Base-by-base conservation (phyloP, 2,329 filamentous ascomycete species). In the Proliferodiscus dingleyae region DNA sequence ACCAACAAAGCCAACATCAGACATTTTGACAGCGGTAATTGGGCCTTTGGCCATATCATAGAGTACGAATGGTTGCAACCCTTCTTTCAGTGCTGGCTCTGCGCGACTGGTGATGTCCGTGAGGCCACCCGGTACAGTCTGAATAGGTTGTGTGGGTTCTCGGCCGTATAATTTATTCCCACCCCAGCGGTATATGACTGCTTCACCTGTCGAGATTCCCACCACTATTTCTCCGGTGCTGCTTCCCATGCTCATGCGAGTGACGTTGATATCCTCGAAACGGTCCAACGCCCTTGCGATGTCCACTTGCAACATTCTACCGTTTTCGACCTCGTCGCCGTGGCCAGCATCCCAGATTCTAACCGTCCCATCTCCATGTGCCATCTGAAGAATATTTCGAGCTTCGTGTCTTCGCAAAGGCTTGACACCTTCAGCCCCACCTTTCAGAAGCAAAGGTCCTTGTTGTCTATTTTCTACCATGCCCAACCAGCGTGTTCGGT, bases 341-440 rank as follows among this genome's bases (percentile, higher is more conserved):
- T 95, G 87, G 0, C 93, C 93, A 16, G 85, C 80, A 66, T 98
- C 93, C 89, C 90, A 98, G 5, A 97, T 72, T 24, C 90, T 77
- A n/a, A 98, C 74, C 0, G 87, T 94, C 43, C 90, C 89, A 66
- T 98, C 93, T 3, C 85, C 89, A 64, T 98, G 91, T 0, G 89
- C 85, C 4, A 87, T 88, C 50, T 91, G 85, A 5, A 95, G 77
- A 36, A 97, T 79, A 46, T 89, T 95, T 38, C 93, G 80, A 50
- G 83, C 77, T 60, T 95, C 89, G 56, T 87, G 90, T 51, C 87
- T 74, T 58, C 88, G 87, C 32, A 87, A 71, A 5, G 83, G 80
- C 52, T 81, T 80, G 4, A 75, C 73, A 2, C 78, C 83, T 62
- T 87, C 83, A 2, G 82, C 84, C 6, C 93, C 93, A 44, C 93